These are phyloP conservation scores for Heliocybe sulcata DNA, from an alignment of 1,284 basidiomycete genomes.

Conservation along the genomic window DNA sequence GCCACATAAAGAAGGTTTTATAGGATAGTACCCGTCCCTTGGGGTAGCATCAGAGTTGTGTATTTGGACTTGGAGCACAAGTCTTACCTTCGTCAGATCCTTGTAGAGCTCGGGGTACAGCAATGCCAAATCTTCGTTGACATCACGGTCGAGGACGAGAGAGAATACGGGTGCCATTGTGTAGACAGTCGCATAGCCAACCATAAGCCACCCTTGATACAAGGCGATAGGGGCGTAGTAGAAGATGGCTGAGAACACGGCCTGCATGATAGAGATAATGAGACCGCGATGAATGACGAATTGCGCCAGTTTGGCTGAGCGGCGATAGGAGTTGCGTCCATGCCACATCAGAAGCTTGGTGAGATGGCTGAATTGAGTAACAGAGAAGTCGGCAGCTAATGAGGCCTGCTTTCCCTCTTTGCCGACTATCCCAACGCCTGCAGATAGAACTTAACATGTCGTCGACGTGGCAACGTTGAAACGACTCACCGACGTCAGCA, in stretches of 20 bases:
- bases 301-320: slow-evolving; percentile 95
- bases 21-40: slow-evolving; percentile 89
- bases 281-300: slow-evolving; percentile 98
- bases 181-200: slow-evolving; percentile 96
- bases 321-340: slow-evolving; percentile 96
- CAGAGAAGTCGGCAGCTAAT: slow-evolving; percentile 95
- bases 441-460: neutral
- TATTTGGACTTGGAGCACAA: slow-evolving; percentile 6
- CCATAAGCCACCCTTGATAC: slow-evolving; percentile 98
- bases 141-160: slow-evolving; percentile 91
- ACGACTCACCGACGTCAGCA: slow-evolving; percentile 79
- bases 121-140: slow-evolving; percentile 92
- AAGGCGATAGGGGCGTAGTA: slow-evolving; percentile 98
- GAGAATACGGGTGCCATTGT: slow-evolving; percentile 99
- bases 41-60: neutral
- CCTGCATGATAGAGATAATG: slow-evolving; percentile 97
- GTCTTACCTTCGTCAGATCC: slow-evolving; percentile 86
- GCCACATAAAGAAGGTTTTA: slow-evolving; percentile 98
- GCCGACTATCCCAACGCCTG: slow-evolving; percentile 95
- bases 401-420: slow-evolving; percentile 99
- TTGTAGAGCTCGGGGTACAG: slow-evolving; percentile 98
- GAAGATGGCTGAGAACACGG: slow-evolving; percentile 96
- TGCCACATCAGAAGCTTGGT: slow-evolving; percentile 97
- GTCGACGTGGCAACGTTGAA: neutral
- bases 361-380: slow-evolving; percentile 92